A percentile compares a stretch with the other conserved stretches of the same genome.
Evolutionary conservation across 495 filamentous ascomycete genomes (phyloP).

Genomic region (Gamarada debralockiae): DNA sequence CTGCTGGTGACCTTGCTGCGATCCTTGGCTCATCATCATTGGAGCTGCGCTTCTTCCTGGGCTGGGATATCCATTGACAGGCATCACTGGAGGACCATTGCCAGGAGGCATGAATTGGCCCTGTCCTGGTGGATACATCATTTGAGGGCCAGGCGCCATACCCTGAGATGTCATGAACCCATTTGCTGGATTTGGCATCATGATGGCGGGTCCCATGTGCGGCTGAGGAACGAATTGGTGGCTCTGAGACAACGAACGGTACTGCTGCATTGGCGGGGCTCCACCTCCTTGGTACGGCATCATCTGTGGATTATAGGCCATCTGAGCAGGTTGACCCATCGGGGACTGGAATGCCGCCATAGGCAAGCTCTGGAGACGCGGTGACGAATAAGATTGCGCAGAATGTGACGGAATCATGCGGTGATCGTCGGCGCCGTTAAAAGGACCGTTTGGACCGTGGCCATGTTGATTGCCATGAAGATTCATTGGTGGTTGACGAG

Average conservation of each 20-base stretch:
- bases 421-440: constrained; percentile 71
- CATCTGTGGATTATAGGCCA: constrained; percentile 64
- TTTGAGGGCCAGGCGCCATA: constrained; percentile 59
- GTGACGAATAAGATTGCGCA: constrained; percentile 73
- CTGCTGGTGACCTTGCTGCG: constrained; percentile 73
- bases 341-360: constrained; percentile 69
- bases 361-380: constrained; percentile 63
- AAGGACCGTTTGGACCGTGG: constrained; percentile 57
- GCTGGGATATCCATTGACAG: constrained; percentile 64
- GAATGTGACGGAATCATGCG: constrained; percentile 81
- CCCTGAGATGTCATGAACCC: constrained; percentile 37
- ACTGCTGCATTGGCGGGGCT: constrained; percentile 51
- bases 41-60: constrained; percentile 66
- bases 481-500: constrained; percentile 61
- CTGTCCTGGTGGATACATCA: constrained; percentile 70
- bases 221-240: constrained; percentile 65
- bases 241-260: constrained; percentile 50
- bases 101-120: constrained; percentile 56
- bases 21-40: constrained; percentile 76
- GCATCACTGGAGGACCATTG: constrained; percentile 2
- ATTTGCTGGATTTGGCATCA: constrained; percentile 69
- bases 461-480: constrained; percentile 60
- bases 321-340: constrained; percentile 63
- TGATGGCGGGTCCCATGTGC: constrained; percentile 69
- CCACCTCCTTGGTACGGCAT: constrained; percentile 66